Conservation (phyloP, 768 basidiomycete genomes). For the Amanita rimosa region DNA sequence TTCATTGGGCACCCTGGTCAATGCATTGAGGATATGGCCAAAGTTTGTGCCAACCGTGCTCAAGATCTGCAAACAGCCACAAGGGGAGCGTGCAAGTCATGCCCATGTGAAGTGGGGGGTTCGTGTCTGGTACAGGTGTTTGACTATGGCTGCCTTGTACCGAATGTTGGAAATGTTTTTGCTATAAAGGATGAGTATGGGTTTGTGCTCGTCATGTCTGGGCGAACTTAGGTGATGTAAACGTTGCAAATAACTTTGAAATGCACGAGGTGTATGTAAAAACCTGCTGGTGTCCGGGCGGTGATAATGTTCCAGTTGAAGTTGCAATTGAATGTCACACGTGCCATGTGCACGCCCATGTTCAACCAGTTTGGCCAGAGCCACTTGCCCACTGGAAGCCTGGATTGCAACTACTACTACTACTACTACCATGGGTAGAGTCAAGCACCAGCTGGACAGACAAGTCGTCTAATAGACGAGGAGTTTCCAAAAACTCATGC, state of each 20-base stretch:
- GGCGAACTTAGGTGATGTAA: background rate
- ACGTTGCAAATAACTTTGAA: too few species aligned
- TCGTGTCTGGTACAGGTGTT: background rate
- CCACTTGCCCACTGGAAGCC: too few species aligned
- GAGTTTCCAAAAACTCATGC: too few species aligned
- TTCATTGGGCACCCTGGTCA: slow-evolving; percentile 5
- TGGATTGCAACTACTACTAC: too few species aligned
- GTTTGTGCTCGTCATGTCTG: background rate
- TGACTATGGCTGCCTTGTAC: slow-evolving; percentile 3
- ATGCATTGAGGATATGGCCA: background rate
- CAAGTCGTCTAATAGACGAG: too few species aligned
- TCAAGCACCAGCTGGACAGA: too few species aligned
- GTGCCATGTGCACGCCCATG: too few species aligned
- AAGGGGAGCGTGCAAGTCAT: background rate
- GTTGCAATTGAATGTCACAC: too few species aligned
- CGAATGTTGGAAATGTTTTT: slow-evolving; percentile 1
- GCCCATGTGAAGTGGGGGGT: background rate
- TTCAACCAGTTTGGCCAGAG: too few species aligned
- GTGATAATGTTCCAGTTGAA: too few species aligned
- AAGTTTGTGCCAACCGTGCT: background rate
- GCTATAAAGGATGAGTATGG: slow-evolving; percentile 6
- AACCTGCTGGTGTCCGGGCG: too few species aligned
- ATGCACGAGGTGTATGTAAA: background rate
- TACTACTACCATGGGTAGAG: too few species aligned
- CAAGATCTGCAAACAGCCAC: background rate